Conservation (phyloP, 1,284 basidiomycete genomes). For the Schizophyllum commune region DNA sequence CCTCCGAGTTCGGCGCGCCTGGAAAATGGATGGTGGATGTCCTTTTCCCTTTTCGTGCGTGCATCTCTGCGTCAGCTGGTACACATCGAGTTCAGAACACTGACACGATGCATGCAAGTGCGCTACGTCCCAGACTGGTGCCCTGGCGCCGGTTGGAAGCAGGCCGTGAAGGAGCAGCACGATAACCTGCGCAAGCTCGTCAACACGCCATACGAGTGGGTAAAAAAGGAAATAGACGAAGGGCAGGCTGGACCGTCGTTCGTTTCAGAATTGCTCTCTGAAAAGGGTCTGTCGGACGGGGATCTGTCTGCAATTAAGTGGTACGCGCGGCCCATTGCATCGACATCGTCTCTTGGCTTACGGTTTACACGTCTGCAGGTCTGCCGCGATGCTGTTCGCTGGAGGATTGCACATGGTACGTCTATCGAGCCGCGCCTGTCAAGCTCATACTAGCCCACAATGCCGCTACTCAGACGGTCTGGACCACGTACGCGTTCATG, state of each 20-base stretch:
- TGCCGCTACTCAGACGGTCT: too few relatives aligned
- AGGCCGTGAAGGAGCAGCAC: conserved; percentile 6
- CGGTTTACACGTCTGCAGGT: too few relatives aligned
- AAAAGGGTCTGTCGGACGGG: background rate
- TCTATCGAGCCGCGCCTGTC: too few relatives aligned
- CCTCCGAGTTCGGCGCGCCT: background rate
- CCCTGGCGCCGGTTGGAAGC: conserved; percentile 39
- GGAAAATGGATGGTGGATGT: background rate
- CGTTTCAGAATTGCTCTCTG: background rate
- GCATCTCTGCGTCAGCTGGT: background rate
- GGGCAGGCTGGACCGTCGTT: background rate
- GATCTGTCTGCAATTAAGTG: background rate
- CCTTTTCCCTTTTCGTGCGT: background rate
- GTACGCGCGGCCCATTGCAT: too few relatives aligned
- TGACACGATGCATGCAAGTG: conserved; percentile 20
- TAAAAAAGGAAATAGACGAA: conserved; percentile 12
- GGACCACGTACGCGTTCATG: too few relatives aligned
- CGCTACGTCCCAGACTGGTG: conserved; percentile 37
- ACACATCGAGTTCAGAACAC: background rate
- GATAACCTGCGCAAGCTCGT: conserved; percentile 14
- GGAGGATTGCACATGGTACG: too few relatives aligned
- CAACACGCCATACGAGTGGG: conserved; percentile 17
- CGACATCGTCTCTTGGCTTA: too few relatives aligned
- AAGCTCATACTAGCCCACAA: too few relatives aligned
- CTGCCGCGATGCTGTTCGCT: too few relatives aligned